These are phyloP conservation scores for Rubus parviflorus DNA, from an alignment of 306 rosid species.

Conservation along the genomic window DNA sequence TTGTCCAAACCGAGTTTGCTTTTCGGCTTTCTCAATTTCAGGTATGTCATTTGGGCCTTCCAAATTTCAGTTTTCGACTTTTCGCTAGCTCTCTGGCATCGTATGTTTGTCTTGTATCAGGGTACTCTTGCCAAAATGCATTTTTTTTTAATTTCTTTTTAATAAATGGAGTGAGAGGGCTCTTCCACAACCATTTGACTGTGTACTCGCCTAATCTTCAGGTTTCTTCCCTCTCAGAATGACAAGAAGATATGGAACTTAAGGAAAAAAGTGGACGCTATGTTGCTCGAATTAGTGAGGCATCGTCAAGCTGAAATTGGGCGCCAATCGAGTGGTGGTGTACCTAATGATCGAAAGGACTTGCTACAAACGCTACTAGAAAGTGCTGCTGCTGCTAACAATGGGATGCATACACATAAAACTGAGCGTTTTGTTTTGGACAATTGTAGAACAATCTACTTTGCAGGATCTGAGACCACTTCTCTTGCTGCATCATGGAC, in stretches of 20 bases:
- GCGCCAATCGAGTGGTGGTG: neutral
- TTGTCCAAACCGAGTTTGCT: conserved; percentile 8
- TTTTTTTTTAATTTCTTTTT: neutral
- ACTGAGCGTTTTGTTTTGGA: neutral
- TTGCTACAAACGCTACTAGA: neutral
- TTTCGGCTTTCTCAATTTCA: neutral
- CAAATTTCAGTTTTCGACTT: too few species aligned
- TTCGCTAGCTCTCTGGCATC: too few species aligned
- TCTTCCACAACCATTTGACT: too few species aligned
- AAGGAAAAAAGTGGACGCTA: conserved; percentile 1
- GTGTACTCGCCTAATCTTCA: neutral
- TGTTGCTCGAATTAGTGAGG: neutral
- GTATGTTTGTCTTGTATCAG: too few species aligned
- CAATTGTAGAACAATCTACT: conserved; percentile 16
- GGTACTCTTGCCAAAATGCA: too few species aligned
- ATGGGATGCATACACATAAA: neutral
- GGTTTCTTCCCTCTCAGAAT: neutral
- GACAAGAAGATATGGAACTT: neutral
- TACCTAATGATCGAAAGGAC: neutral
- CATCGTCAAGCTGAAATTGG: neutral
- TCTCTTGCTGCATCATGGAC: conserved; percentile 22
- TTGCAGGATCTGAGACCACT: conserved; percentile 22
- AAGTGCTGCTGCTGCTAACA: neutral
- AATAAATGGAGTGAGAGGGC: neutral
- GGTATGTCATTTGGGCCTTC: neutral